Base-by-base conservation (phyloP, 2,329 filamentous ascomycete species). In the Tolypocladium tundrense region DNA sequence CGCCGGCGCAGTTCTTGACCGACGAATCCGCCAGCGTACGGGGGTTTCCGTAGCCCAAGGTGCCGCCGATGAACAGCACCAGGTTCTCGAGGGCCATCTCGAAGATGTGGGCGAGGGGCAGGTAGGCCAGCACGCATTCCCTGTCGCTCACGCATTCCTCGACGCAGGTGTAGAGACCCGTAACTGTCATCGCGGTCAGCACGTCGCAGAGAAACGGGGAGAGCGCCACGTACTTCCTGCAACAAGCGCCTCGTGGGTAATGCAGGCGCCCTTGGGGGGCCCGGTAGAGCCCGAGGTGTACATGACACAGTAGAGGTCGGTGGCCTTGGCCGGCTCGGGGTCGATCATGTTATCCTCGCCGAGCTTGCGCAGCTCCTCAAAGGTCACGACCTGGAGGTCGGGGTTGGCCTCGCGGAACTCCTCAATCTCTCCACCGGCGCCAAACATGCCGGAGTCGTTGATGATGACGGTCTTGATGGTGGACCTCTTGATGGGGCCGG, bases 11-110 rank as follows among this genome's bases (percentile, higher is more conserved):
- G 73, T 97, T 94, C 64, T 87, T 86, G 74, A 96, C 88, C 24
- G 89, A 95, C 4, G 78, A 75, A 69, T 97, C 93, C 9, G 92
- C 90, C 57, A 99, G 80, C 0, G 94, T 97, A 67, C 90, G 87
- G 21, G 91, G 88, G 70, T 90, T 93, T 60, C 93, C 94, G 72
- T 97, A 97, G 59, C 94, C 94, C 77, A 99, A 86, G 39, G 88
- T 92, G 65, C 88, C 92, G 65, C 94, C 94, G 79, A 93, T 90
- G 75, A 87, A 94, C 60, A 99, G 75, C 59, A 88, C 90, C 9
- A 93, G 79, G 71, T 96, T 97, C 75, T 99, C 94, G 64, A 99
- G 90, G 59, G 93, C 88, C 73, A 96, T 94, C 73, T 99, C 94
- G 67, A 99, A 86, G 67, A 97, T 97, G 70, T 99, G 94, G 2